These are phyloP conservation scores for Tetragonia tetragonoides DNA, from an alignment of 148 eudicot species.

Conservation along the genomic window DNA sequence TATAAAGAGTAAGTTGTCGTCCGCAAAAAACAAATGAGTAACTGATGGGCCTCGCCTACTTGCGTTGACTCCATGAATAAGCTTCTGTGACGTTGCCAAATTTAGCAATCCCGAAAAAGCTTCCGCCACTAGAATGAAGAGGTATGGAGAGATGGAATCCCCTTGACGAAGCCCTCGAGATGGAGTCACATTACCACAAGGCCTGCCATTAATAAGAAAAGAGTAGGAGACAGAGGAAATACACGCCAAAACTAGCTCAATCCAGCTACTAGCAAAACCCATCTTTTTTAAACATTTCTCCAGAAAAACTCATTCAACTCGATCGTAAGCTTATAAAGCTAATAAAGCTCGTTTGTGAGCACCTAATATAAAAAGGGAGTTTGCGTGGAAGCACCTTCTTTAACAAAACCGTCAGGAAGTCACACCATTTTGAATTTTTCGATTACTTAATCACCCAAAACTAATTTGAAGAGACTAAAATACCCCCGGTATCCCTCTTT, in stretches of 20 bases:
- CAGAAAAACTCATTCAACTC: background rate
- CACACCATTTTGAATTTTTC: no score
- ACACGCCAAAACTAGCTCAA: background rate
- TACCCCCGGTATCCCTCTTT: no score
- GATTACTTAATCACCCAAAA: no score
- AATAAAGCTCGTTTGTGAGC: no score
- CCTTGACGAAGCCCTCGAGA: background rate
- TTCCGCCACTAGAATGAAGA: background rate
- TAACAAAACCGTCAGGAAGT: no score
- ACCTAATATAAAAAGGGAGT: no score
- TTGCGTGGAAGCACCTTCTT: no score
- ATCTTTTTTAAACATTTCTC: background rate
- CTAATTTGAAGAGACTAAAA: no score
- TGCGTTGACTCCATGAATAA: background rate
- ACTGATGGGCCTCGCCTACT: background rate
- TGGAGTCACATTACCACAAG: background rate
- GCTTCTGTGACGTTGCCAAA: background rate
- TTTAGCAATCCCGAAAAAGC: background rate
- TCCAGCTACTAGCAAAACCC: background rate
- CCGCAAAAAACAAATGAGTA: background rate
- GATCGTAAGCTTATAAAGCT: no score
- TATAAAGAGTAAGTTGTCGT: background rate
- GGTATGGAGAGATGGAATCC: background rate
- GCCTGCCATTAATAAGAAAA: background rate
- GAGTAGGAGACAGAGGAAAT: background rate